Evolutionary conservation across 2,329 filamentous ascomycete genomes (phyloP), one percentile per base, ranked within the genome.

Genomic region (Fusarium sp.): DNA sequence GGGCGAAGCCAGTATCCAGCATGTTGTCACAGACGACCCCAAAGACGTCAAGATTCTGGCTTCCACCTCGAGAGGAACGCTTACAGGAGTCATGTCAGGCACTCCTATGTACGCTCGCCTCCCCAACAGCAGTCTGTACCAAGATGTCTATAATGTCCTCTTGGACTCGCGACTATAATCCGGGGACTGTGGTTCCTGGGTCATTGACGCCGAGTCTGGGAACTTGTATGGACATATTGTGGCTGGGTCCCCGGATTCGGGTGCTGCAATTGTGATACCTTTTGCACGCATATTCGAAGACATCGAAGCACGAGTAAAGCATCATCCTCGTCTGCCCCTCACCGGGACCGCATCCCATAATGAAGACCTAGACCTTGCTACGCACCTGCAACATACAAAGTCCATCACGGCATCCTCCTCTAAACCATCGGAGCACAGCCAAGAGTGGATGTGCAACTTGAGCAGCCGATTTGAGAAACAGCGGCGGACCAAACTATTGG

Each of bases 401-500:
- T 1, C 34, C 34, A 2, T 37, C 3, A 4, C 34, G 5, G 18
- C 34, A 37, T 37, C 34, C 5, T 37, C 18, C 7, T 12, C 34
- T n/a, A n/a, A 37, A 37, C 10, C 18, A 37, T 37, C 18, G 2
- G 79, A 84, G 8, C 87, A 88, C 74, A 90, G 90, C 77, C 91
- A 94, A 76, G 86, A 88, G 75, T 93, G 90, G 89, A 93, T 94
- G 23, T 87, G 88, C 75, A 92, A 94, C 63, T 84, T 98, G 74
- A 91, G 92, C 50, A 83, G 91, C 75, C 92, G 93, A 76, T 98
- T 98, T 80, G 93, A 97, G 78, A 91, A 94, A 69, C 84, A 97
- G 65, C 86, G 98, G 77, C 91, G 93, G 78, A 93, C 92, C 61
- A 94, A 93, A 84, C 89, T 94, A 79, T 89, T 97, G 85, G 94